phyloP scores from a whole-genome alignment of 1,284 basidiomycete genomes.

The Moesziomyces aphidis region DNA sequence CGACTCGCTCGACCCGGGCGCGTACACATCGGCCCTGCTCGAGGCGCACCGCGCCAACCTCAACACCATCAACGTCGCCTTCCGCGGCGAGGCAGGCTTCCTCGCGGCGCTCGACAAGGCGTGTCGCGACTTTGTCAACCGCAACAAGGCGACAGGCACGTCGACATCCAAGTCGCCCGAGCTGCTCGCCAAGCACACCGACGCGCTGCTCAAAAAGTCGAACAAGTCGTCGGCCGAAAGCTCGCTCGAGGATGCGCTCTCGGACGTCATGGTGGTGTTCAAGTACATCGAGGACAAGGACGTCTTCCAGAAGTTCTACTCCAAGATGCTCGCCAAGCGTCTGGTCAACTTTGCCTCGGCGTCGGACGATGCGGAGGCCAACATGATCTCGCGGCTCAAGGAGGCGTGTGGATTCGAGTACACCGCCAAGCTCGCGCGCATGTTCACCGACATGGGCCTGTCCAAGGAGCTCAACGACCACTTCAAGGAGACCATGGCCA shows the following conservation, averaged over 20 bases:
- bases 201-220: constrained; percentile 90
- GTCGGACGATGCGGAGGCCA: constrained; percentile 95
- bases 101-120: constrained; percentile 92
- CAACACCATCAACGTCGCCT: constrained; percentile 88
- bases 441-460: constrained; percentile 98
- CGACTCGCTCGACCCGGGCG: constrained; percentile 77
- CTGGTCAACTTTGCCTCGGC: constrained; percentile 92
- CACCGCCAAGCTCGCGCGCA: constrained; percentile 95
- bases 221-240: constrained; percentile 91
- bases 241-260: constrained; percentile 87
- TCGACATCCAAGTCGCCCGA: constrained; percentile 82
- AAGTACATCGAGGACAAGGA: constrained; percentile 99
- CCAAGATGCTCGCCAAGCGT: constrained; percentile 93
- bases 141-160: constrained; percentile 78
- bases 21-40: constrained; percentile 91
- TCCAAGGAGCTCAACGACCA: constrained; percentile 95
- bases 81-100: constrained; percentile 94
- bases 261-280: constrained; percentile 96
- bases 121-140: constrained; percentile 95
- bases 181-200: constrained; percentile 91
- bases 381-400: constrained; percentile 99
- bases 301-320: constrained; percentile 99
- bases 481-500: constrained; percentile 93
- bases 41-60: constrained; percentile 92
- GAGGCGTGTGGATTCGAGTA: constrained; percentile 99